Percentiles rank a stretch among this genome's conserved stretches.
Evolutionary conservation across 2,329 filamentous ascomycete genomes (phyloP).

Genomic region (Penicillium sp.): DNA sequence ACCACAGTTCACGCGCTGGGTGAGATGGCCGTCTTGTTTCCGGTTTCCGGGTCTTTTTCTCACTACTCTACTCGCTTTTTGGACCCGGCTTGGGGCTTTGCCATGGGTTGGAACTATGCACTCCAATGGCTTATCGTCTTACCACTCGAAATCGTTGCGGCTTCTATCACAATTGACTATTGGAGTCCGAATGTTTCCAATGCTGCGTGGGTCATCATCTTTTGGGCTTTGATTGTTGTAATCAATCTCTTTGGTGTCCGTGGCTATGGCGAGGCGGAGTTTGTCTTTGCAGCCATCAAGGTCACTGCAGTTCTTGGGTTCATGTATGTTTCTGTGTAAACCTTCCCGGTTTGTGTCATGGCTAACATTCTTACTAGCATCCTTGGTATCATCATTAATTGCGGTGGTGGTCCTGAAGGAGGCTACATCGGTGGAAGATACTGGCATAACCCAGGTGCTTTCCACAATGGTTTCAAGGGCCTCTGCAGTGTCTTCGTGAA

Average conservation of each 20-base stretch:
- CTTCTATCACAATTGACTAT: constrained; percentile 78
- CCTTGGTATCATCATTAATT: constrained; percentile 81
- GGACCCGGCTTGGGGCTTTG: constrained; percentile 88
- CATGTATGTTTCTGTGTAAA: constrained; percentile 60
- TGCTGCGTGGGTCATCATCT: constrained; percentile 79
- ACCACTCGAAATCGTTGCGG: constrained; percentile 83
- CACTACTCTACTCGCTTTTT: constrained; percentile 89
- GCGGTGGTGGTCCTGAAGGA: constrained; percentile 69
- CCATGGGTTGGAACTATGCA: constrained; percentile 94
- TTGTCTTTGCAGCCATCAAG: constrained; percentile 83
- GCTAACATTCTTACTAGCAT: constrained; percentile 54
- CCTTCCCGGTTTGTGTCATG: neutral
- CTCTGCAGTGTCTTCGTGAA: constrained; percentile 65
- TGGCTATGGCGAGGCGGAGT: constrained; percentile 87
- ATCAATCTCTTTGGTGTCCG: constrained; percentile 90
- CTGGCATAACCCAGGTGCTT: constrained; percentile 77
- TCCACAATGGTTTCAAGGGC: constrained; percentile 66
- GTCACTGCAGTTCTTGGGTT: constrained; percentile 83
- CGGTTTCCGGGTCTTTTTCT: constrained; percentile 87
- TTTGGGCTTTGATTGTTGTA: constrained; percentile 69
- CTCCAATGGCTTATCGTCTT: constrained; percentile 83
- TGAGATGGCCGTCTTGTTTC: constrained; percentile 86
- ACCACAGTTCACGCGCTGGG: constrained; percentile 89
- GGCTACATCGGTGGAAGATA: constrained; percentile 78
- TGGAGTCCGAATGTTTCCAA: constrained; percentile 68